These are phyloP conservation scores for Niebla homalea DNA, from an alignment of 495 filamentous ascomycete genomes.

Conservation along the genomic window DNA sequence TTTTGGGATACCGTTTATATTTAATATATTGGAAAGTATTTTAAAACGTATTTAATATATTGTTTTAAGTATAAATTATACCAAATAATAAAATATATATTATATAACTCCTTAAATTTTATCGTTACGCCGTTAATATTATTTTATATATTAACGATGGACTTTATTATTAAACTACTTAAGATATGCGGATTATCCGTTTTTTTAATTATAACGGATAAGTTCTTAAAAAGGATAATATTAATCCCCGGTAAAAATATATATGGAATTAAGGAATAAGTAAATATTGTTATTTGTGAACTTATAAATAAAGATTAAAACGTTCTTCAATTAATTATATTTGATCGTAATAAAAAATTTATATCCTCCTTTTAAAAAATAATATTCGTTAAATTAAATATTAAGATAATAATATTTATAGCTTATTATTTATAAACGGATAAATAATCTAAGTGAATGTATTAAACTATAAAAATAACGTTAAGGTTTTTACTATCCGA, in stretches of 20 bases:
- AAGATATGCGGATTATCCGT: neutral
- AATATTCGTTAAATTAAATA: neutral
- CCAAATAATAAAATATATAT: neutral
- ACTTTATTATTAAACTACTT: too few relatives aligned
- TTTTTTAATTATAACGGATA: neutral
- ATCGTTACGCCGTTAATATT: neutral
- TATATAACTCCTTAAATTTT: constrained; percentile 3
- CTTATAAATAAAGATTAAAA: too few relatives aligned
- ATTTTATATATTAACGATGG: too few relatives aligned
- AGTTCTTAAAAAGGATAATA: neutral
- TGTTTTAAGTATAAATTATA: constrained; percentile 1
- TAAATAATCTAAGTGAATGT: neutral
- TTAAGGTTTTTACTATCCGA: neutral
- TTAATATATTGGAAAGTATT: neutral
- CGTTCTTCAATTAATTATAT: too few relatives aligned
- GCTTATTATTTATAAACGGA: neutral
- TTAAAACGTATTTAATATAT: neutral
- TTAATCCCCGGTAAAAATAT: neutral
- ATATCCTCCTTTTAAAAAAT: neutral
- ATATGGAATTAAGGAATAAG: neutral
- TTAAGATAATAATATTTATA: too few relatives aligned
- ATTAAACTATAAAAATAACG: neutral
- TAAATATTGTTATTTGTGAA: too few relatives aligned
- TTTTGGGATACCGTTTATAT: neutral
- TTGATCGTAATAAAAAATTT: too few relatives aligned